These are phyloP conservation scores for Urostyla sp. DNA, from an alignment of 73 alveolate genomes.

Conservation along the genomic window DNA sequence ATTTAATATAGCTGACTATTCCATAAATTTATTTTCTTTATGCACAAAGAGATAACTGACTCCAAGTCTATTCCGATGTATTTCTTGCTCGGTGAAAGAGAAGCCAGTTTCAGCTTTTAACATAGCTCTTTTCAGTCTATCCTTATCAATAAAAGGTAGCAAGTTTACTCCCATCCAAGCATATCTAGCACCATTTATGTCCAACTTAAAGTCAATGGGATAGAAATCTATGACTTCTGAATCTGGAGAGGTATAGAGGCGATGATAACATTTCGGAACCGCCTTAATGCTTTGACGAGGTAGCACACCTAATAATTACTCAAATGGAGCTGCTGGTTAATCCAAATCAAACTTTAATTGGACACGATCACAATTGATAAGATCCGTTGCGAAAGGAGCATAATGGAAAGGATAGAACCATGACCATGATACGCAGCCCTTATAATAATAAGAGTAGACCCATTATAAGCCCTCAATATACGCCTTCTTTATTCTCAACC, in stretches of 20 bases:
- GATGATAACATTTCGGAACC: slow-evolving; percentile 83
- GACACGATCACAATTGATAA: slow-evolving; percentile 66
- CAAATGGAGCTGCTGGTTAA: slow-evolving; percentile 84
- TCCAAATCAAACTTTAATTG: slow-evolving; percentile 72
- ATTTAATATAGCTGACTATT: too few species aligned
- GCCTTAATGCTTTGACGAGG: slow-evolving; percentile 93
- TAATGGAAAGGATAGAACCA: slow-evolving; percentile 99
- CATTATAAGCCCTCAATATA: slow-evolving; percentile 99
- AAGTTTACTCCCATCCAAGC: slow-evolving; percentile 99
- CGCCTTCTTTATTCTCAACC: slow-evolving; percentile 76
- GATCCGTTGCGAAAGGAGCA: slow-evolving; percentile 97
- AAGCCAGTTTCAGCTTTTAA: slow-evolving; percentile 13
- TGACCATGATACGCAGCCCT: slow-evolving; percentile 97
- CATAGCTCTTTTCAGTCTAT: slow-evolving; percentile 80
- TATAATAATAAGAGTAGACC: slow-evolving; percentile 97
- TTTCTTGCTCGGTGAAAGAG: slow-evolving; percentile 11
- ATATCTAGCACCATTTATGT: slow-evolving; percentile 96
- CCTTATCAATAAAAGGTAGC: slow-evolving; percentile 96
- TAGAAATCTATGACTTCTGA: slow-evolving; percentile 97
- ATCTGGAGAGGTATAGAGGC: slow-evolving; percentile 73
- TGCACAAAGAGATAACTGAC: slow-evolving; percentile 33
- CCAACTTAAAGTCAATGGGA: slow-evolving; percentile 96
- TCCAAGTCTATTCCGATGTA: slow-evolving; percentile 62
- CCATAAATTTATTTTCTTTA: neutral
- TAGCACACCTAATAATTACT: slow-evolving; percentile 93